Conservation (phyloP, 345 rosid genomes). For the Geranium rotundifolium region DNA sequence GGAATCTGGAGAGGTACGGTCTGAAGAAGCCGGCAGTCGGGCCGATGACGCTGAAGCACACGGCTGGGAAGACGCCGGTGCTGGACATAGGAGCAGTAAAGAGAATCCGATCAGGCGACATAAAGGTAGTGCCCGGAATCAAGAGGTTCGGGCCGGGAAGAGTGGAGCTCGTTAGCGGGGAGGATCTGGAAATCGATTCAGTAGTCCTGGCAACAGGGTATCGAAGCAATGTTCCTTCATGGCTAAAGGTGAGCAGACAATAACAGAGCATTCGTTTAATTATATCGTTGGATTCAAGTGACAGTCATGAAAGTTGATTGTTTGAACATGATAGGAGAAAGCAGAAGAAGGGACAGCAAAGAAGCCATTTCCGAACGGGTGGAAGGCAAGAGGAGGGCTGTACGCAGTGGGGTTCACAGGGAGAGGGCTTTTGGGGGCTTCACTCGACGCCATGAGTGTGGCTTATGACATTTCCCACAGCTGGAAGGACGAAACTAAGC, state of each 20-base stretch:
- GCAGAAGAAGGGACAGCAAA: slow-evolving; percentile 67
- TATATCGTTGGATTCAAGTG: no score
- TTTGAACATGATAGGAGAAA: no score
- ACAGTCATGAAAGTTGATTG: slow-evolving; percentile 24
- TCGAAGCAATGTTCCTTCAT: slow-evolving; percentile 83
- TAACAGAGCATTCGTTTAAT: background rate
- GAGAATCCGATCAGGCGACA: slow-evolving; percentile 54
- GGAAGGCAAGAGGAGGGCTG: slow-evolving; percentile 81
- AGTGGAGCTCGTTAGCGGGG: slow-evolving; percentile 65
- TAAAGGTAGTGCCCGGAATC: slow-evolving; percentile 69
- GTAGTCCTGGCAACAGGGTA: slow-evolving; percentile 87
- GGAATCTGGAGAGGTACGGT: slow-evolving; percentile 52
- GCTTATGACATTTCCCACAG: slow-evolving; percentile 58
- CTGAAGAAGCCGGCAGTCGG: slow-evolving; percentile 53
- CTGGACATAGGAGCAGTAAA: slow-evolving; percentile 63
- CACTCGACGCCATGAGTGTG: slow-evolving; percentile 55
- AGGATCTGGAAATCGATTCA: slow-evolving; percentile 47
- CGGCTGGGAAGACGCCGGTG: slow-evolving; percentile 70
- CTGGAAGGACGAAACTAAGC: slow-evolving; percentile 68
- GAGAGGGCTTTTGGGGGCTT: slow-evolving; percentile 82
- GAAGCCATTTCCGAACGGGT: slow-evolving; percentile 67
- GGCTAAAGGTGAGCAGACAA: slow-evolving; percentile 64
- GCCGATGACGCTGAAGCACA: slow-evolving; percentile 56
- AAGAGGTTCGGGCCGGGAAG: slow-evolving; percentile 34
- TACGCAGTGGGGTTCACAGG: slow-evolving; percentile 92